phyloP scores from a whole-genome alignment of 257 asterid species.

The Scutellaria baicalensis region DNA sequence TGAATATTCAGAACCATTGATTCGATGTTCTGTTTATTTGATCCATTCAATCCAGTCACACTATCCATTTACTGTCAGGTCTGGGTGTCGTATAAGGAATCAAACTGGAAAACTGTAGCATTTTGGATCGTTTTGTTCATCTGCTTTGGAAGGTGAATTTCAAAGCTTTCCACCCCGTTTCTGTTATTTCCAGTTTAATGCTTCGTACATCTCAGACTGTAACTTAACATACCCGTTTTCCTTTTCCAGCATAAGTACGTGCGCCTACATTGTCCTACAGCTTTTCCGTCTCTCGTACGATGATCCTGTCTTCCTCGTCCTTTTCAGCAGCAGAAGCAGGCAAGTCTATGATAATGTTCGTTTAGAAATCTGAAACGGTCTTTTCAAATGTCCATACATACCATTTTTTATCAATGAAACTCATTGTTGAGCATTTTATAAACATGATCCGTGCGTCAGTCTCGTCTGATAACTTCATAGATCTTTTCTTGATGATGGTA shows the following conservation, averaged over 20 bases:
- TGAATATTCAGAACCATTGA: background rate
- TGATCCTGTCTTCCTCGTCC: slow-evolving; percentile 52
- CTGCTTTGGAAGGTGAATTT: slow-evolving; percentile 67
- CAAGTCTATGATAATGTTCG: slow-evolving; percentile 22
- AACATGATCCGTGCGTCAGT: background rate
- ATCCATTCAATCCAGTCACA: background rate
- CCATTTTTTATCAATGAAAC: background rate
- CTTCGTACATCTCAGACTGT: background rate
- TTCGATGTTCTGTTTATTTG: background rate
- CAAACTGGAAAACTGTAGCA: slow-evolving; percentile 41
- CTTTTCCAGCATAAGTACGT: slow-evolving; percentile 53
- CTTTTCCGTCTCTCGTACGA: slow-evolving; percentile 49
- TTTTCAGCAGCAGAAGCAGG: slow-evolving; percentile 64
- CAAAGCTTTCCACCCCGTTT: background rate
- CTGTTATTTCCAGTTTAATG: background rate
- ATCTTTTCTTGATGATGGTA: slow-evolving; percentile 31
- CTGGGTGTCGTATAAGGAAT: slow-evolving; percentile 83
- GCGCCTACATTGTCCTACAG: slow-evolving; percentile 59
- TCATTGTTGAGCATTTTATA: background rate
- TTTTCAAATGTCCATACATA: background rate
- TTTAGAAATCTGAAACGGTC: background rate
- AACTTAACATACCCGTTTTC: background rate
- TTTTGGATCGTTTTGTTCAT: slow-evolving; percentile 61
- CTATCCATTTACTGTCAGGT: slow-evolving; percentile 36
- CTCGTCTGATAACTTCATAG: slow-evolving; percentile 1